Evolutionary conservation across 1,284 basidiomycete species (phyloP), one percentile per base, ranked within the genome.

Genomic region (Ustilago curta): DNA sequence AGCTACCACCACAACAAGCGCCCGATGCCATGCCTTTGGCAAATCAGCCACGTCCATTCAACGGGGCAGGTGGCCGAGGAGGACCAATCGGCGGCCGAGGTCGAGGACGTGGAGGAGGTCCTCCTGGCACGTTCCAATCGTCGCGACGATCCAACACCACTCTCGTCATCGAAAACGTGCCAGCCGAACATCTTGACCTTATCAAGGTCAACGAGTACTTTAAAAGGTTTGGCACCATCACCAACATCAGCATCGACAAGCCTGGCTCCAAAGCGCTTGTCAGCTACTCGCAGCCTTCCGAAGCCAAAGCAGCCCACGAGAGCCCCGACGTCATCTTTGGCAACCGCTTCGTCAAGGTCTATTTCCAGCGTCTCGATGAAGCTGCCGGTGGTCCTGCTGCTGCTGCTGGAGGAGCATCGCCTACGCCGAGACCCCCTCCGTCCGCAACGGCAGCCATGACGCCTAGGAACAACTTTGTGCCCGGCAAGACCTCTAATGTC

Each of bases 151-250:
- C 77, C 66, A 70, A 91, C 83, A 94, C 92, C 82, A 96, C 95
- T 0, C 88, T 97, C 29, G 93, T 97, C 21, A 91, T 98, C 57
- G 94, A 96, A 86, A 95, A 96, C 86, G 94, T 97, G 59, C 95
- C 95, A 0, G 89, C 90, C 49, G 91, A 93, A 67, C 90, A 91
- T 78, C 88, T 96, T 49, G 90, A 90, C 39, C 88, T 95, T 29
- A 91, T 91, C 50, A 87, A 90, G 16, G 91, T 98, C 63, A 93
- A 92, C 81, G 90, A 89, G 39, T 96, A 94, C 91, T 97, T 98
- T 86, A 91, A 92, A 84, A 90, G 91, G 71, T 97, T 97, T 78
- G 95, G 95, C 19, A 92, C 90, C 6, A 93, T 98, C 73, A 95
- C 94, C 37, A 94, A 95, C 78, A 93, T 97, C 60, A 93, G 93